Base-by-base conservation (phyloP, 208 protist genomes). In the Chromosphaera perkinsii region DNA sequence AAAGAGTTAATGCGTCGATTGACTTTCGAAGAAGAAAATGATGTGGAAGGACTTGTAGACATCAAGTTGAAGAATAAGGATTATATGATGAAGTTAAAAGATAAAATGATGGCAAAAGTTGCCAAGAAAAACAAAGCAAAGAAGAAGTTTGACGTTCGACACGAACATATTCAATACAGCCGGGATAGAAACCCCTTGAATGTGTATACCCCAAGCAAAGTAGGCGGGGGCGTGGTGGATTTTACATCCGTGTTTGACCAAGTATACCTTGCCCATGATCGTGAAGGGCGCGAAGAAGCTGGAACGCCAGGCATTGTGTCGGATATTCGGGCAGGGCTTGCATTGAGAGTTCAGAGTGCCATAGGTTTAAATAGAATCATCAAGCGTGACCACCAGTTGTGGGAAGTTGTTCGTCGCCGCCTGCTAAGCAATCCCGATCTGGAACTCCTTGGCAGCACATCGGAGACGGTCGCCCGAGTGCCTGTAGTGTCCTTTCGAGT, bases 261-360 rank as follows among this genome's bases (percentile, higher is more conserved):
- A n/a, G n/a, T n/a, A n/a, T n/a, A n/a, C n/a, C n/a, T n/a, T n/a
- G n/a, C n/a, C n/a, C n/a, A 73, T n/a, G 73, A 89, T 40, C 36
- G 68, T 12, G 69, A 80, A 43, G 78, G 82, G 55, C 69, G 83
- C 48, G 85, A 90, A 64, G 85, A 88, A 58, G 85, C 64, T 3
- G 86, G 86, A 35, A 90, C 86, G 24, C 86, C 85, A 0, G 72
- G 73, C 56, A 86, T 90, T 14, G 48, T 90, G 1, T 84, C 79
- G 22, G 26, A 36, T 39, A 79, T 90, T n/a, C 57, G 85, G 24
- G 58, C 75, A 17, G 83, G 61, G 9, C 32, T 56, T 31, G 61
- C 36, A 10, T 57, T 67, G 17, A 17, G 26, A 54, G 2, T 67
- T 14, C 54, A 67, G 42, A 7, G 45, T 10, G 5, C 2, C 4